Base-by-base conservation (phyloP, 2,329 filamentous ascomycete genomes). In the Tolypocladium ophioglossoides region DNA sequence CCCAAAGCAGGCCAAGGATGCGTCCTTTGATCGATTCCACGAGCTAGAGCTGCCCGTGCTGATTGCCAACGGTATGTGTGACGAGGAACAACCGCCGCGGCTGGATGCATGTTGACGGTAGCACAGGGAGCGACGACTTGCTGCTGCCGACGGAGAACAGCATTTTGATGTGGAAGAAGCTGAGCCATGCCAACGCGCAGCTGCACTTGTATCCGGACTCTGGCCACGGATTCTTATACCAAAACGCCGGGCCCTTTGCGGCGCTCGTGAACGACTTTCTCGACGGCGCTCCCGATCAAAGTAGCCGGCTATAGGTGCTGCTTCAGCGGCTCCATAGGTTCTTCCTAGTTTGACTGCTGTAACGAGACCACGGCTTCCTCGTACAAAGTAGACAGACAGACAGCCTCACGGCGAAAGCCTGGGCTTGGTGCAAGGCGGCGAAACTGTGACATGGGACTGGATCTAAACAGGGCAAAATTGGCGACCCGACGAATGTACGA, bases 81-180 rank as follows among this genome's bases (percentile, higher is more conserved):
- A 20, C 12, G 44, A 9, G 44, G 3, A 12, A 32, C 44, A 30
- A 10, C 8, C 41, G 41, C 41, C 2, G 27, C 44, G 44, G 44
- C 44, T 3, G 27, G 44, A 34, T 41, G 46, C 48, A 48, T 53
- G 8, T 38, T 40, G 39, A 35, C 38, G 32, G 47, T 53, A 34
- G 37, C 44, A 48, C 52, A 70, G 66, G 70, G 49, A 64, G 63
- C 52, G 59, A 71, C 47, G 70, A 69, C 58, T 46, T 70, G 38
- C 52, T 72, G 22, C 46, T 69, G 4, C 70, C 71, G 5, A 70
- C 66, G 0, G 66, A 68, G 27, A 71, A 73, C 44, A 73, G 69
- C 55, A 66, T 67, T 14, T 41, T 70, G 18, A 62, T 73, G 62
- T 72, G 70, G 66, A 64, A 64, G 51, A 68, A 66, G 57, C 50